Evolutionary conservation across 2,329 filamentous ascomycete species (phyloP), one percentile per base, ranked within the genome.

Genomic region (Phaeosphaeriaceae sp.): DNA sequence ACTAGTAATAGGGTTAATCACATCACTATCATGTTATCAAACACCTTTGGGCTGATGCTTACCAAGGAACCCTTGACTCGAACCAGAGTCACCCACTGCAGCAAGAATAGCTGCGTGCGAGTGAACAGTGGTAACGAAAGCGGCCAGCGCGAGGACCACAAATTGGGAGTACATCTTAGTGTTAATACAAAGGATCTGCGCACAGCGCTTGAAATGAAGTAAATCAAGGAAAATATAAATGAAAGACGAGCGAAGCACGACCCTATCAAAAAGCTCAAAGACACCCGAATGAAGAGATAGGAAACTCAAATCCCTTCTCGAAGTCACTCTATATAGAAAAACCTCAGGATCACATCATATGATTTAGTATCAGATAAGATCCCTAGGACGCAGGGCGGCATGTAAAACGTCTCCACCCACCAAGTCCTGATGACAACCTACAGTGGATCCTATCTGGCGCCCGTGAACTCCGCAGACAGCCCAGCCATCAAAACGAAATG

Each of bases 1-100:
- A 70, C 70, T 67, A 42, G 28, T 29, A n/a, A n/a, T 33, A 34
- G 9, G 16, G 33, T 60, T 18, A 59, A 46, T 26, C 7, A 28
- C 4, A 32, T 6, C 9, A 20, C 12, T 11, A 18, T 33, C 18
- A 6, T 11, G 20, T 13, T 21, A 17, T 17, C 9, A 26, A 6
- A 20, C n/a, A n/a, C n/a, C n/a, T n/a, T n/a, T n/a, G n/a, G n/a
- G n/a, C n/a, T n/a, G n/a, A n/a, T n/a, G n/a, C n/a, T 17, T 57
- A 65, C 60, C 64, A 28, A 66, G 46, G 57, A 72, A 72, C 23
- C 69, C 69, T 53, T 70, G 68, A 45, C 67, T 68, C 35, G 49
- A 36, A 13, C 66, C 68, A 15, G 37, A 40, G 35, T 70, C 61
- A 17, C 69, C 69, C 16, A 66, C 58, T 9, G 66, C 69, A 1